Conservation (phyloP, 106 monocot genomes). For the Dendrobium officinale region DNA sequence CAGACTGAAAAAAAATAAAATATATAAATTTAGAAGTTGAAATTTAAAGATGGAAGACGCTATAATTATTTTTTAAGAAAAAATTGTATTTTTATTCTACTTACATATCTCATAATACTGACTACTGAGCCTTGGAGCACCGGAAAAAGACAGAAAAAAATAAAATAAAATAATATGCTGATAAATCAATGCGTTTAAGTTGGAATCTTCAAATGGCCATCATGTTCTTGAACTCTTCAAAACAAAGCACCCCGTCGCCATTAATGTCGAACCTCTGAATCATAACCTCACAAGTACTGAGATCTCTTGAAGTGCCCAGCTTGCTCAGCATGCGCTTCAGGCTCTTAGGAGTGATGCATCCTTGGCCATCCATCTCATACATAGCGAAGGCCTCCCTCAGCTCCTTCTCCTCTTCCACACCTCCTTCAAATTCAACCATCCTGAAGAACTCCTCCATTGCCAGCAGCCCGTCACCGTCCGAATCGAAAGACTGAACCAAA, state of each 20-base stretch:
- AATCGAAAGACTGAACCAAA: constrained; percentile 21
- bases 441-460: constrained; percentile 10
- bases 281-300: constrained; percentile 15
- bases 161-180: no score
- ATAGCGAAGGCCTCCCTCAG: constrained; percentile 40
- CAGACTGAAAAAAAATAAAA: no score
- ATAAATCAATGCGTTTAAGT: no score
- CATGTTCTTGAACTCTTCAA: constrained; percentile 62
- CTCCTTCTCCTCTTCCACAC: constrained; percentile 27
- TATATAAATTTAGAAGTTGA: no score
- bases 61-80: no score
- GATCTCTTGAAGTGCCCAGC: constrained; percentile 1
- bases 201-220: constrained; percentile 51
- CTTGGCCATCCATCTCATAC: constrained; percentile 32
- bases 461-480: constrained; percentile 32
- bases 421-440: constrained; percentile 15
- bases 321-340: constrained; percentile 10
- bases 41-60: no score
- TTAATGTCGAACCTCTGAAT: constrained; percentile 38
- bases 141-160: no score
- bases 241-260: constrained; percentile 52
- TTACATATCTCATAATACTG: no score
- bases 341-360: constrained; percentile 29
- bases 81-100: no score
- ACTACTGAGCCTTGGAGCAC: no score